Conservation (phyloP, 257 asterid species). For the Nicotiana otophora region DNA sequence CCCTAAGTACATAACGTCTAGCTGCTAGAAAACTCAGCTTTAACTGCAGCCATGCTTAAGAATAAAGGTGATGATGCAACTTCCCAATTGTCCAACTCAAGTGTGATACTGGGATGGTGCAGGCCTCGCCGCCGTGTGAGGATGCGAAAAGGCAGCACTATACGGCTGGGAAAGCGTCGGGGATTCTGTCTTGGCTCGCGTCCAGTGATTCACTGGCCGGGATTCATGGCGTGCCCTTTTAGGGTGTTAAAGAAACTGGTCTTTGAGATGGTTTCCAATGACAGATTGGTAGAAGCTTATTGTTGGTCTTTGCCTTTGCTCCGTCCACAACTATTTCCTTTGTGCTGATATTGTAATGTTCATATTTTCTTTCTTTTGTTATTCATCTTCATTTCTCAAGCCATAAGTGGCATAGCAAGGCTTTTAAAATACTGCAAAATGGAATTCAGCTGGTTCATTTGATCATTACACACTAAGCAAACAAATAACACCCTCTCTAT, state of each 20-base stretch:
- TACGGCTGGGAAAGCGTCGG: slow-evolving; percentile 47
- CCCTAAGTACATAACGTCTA: background rate
- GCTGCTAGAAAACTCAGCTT: no score
- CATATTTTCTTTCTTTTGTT: background rate
- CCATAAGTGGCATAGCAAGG: no score
- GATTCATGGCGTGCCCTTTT: slow-evolving; percentile 21
- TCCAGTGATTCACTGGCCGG: slow-evolving; percentile 30
- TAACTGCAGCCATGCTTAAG: slow-evolving; percentile 17
- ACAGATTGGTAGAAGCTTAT: slow-evolving; percentile 37
- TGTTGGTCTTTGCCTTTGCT: slow-evolving; percentile 44
- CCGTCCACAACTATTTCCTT: slow-evolving; percentile 38
- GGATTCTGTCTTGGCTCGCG: slow-evolving; percentile 36
- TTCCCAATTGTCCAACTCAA: slow-evolving; percentile 31
- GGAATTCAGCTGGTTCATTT: no score
- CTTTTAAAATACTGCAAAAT: no score
- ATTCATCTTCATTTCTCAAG: no score
- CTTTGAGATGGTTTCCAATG: slow-evolving; percentile 24
- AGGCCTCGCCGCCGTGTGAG: slow-evolving; percentile 17
- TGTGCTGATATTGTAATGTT: slow-evolving; percentile 16
- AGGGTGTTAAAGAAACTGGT: slow-evolving; percentile 33
- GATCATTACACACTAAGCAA: no score
- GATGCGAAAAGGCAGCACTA: slow-evolving; percentile 29
- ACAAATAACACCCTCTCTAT: background rate
- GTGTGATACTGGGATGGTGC: slow-evolving; percentile 28
- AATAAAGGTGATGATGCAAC: slow-evolving; percentile 12